These are phyloP conservation scores for Gonium pectorale DNA, from an alignment of 139 green algal genomes.

Conservation along the genomic window DNA sequence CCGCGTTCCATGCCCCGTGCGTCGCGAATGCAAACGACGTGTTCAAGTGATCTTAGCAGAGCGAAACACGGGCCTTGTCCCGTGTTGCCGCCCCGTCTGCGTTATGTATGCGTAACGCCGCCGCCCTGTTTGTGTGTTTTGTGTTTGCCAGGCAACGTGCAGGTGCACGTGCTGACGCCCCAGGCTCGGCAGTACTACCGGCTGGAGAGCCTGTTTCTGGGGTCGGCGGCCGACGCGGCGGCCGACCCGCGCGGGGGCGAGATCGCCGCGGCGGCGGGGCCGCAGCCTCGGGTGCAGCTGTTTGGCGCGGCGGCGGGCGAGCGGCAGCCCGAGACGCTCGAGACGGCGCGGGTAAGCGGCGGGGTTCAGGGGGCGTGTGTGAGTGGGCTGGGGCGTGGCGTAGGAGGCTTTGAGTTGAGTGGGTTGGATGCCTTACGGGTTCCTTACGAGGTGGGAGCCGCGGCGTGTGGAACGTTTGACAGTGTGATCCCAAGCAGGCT, in stretches of 20 bases:
- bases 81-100: too few species aligned
- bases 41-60: too few species aligned
- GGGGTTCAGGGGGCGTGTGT: too few species aligned
- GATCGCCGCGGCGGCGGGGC: neutral
- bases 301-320: neutral
- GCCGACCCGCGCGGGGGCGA: neutral
- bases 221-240: neutral
- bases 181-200: conserved; percentile 49
- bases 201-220: conserved; percentile 43
- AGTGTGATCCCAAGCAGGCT: too few species aligned
- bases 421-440: neutral
- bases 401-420: neutral
- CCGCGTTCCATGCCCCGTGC: too few species aligned
- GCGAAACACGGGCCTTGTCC: too few species aligned
- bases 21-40: too few species aligned
- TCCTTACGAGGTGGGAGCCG: too few species aligned
- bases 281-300: neutral
- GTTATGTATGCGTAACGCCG: too few species aligned
- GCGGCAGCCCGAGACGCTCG: conserved; percentile 7
- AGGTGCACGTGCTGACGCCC: conserved; percentile 53
- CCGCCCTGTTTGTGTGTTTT: too few species aligned
- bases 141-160: conserved; percentile 33
- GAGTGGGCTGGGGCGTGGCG: neutral
- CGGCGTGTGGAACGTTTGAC: too few species aligned
- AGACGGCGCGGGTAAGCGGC: neutral